phyloP scores from a whole-genome alignment of 768 basidiomycete species.

The Amanita thiersii region DNA sequence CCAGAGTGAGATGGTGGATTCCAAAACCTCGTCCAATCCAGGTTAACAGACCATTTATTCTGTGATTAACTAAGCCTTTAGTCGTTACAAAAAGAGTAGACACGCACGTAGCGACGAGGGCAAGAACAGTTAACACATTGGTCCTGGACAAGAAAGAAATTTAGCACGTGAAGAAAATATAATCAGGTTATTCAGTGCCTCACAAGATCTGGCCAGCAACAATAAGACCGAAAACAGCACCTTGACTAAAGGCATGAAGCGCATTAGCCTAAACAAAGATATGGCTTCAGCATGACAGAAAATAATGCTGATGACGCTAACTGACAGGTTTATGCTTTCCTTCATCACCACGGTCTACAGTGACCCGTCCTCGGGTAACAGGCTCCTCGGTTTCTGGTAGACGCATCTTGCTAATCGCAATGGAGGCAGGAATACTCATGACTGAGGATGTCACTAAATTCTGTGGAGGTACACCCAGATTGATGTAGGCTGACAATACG shows the following conservation, averaged over 20 bases:
- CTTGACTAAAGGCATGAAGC: conserved; percentile 83
- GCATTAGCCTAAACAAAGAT: conserved; percentile 48
- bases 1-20: conserved; percentile 72
- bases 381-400: conserved; percentile 81
- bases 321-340: conserved; percentile 45
- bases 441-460: conserved; percentile 84
- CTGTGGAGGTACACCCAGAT: conserved; percentile 66
- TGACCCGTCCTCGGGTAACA: conserved; percentile 73
- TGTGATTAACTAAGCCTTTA: conserved; percentile 11
- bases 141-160: conserved; percentile 40
- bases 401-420: conserved; percentile 86
- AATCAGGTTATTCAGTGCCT: conserved; percentile 14
- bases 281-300: conserved; percentile 1
- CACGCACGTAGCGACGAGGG: conserved; percentile 58
- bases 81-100: conserved; percentile 3
- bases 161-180: neutral
- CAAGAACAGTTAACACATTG: conserved; percentile 79
- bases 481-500: conserved; percentile 79
- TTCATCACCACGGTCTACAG: conserved; percentile 70
- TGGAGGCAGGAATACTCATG: conserved; percentile 94
- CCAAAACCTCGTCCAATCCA: conserved; percentile 87
- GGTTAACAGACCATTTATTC: conserved; percentile 77
- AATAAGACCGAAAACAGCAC: conserved; percentile 76
- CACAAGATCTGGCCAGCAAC: conserved; percentile 86
- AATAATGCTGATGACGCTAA: conserved; percentile 4